A percentile compares a stretch with the other conserved stretches of the same genome.
phyloP scores from a whole-genome alignment of 176 grass and related monocot genomes.

The Thinopyrum elongatum region DNA sequence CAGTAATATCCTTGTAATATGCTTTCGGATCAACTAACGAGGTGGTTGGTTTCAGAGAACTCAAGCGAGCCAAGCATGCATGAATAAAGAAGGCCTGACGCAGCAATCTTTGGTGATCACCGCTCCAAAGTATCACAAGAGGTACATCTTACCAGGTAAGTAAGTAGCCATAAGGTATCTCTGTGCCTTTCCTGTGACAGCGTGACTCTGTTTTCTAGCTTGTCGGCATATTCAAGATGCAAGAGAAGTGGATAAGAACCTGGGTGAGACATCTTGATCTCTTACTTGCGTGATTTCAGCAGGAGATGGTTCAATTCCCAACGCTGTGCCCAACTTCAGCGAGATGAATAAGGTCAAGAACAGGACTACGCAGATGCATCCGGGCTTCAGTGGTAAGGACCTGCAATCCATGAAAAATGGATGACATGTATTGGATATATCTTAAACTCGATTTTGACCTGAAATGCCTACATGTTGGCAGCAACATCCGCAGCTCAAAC shows the following conservation, averaged over 20 bases:
- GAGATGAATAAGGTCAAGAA: slow-evolving; percentile 57
- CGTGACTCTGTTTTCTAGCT: background rate
- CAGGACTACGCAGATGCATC: slow-evolving; percentile 41
- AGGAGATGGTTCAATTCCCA: slow-evolving; percentile 58
- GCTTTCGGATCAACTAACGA: background rate
- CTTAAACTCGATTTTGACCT: slow-evolving; percentile 8
- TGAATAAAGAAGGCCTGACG: slow-evolving; percentile 73
- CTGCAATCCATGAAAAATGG: slow-evolving; percentile 9
- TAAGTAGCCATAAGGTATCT: background rate
- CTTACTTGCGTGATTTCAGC: slow-evolving; percentile 10
- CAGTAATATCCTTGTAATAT: background rate
- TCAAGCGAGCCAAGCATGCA: slow-evolving; percentile 51
- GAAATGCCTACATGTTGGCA: background rate
- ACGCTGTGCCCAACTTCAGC: slow-evolving; percentile 65
- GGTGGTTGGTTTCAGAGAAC: slow-evolving; percentile 51
- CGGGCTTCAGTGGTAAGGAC: slow-evolving; percentile 45
- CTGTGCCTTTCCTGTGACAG: background rate
- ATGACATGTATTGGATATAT: background rate
- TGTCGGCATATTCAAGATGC: background rate
- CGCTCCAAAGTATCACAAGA: slow-evolving; percentile 81
- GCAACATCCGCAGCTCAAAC: slow-evolving; percentile 29
- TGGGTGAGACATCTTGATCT: background rate
- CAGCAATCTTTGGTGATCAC: slow-evolving; percentile 90
- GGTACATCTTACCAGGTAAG: slow-evolving; percentile 75
- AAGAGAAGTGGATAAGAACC: background rate